Base-by-base conservation (phyloP, 2,329 filamentous ascomycete species). In the Cadophora sp. region DNA sequence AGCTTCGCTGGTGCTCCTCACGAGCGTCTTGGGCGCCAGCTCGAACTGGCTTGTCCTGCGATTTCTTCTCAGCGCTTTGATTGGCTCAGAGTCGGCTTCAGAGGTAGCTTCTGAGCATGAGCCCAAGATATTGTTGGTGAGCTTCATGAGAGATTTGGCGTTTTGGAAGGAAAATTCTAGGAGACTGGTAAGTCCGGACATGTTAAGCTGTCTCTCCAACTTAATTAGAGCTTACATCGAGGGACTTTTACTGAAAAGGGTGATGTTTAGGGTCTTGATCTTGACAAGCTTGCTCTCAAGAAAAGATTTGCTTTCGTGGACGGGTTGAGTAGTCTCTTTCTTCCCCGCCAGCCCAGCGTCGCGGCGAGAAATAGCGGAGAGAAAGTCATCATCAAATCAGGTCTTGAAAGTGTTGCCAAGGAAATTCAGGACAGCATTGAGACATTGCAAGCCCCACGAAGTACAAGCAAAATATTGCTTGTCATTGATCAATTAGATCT, bases 111-210 rank as follows among this genome's bases (percentile, higher is more conserved):
- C 71, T 27, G 70, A 68, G 16, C 76, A 77, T 12, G 80, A 81
- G 53, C 80, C 79, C 29, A 85, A 82, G 61, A 86, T 97, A 0
- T 83, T 97, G 3, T 83, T 97, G 3, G 89, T 96, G 67, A 97
- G 92, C 81, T 97, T 96, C 80, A 81, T 97, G 80, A 86, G 92
- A 69, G 91, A 95, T 74, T 87, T 86, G 71, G 82, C 86, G 1
- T 97, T 97, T 77, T 97, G 94, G 93, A 89, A 83, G 70, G 87
- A 90, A 3, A 90, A 92, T 61, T 86, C 85, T 1, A 85, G 87
- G 64, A 90, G 90, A 79, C 79, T 93, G 76, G 91, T 92, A 80
- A 72, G 84, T 78, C 68, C 27, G 48, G 53, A 8, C 19, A 55
- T 61, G 19, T 46, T 14, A 48, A 59, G 27, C 19, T 53, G 62